These are phyloP conservation scores for Nannizziopsis arthrosporioides DNA, from an alignment of 2,329 filamentous ascomycete genomes.

Conservation along the genomic window DNA sequence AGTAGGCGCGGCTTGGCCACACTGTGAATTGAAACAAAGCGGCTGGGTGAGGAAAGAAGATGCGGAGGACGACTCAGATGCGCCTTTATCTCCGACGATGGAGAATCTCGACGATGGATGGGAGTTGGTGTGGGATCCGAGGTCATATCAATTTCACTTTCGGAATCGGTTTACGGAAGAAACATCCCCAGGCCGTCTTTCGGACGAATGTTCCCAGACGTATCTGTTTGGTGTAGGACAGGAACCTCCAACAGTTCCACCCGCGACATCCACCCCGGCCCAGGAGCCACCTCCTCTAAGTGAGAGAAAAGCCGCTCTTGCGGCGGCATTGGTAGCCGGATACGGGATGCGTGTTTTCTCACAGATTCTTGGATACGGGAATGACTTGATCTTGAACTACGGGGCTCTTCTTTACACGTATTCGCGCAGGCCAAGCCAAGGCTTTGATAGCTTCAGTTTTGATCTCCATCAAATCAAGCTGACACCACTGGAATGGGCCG, in stretches of 20 bases:
- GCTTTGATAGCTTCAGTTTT: neutral
- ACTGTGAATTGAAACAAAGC: neutral
- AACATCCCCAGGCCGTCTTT: constrained; percentile 4
- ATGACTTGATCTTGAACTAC: constrained; percentile 10
- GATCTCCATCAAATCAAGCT: constrained; percentile 1
- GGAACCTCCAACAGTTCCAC: constrained; percentile 1
- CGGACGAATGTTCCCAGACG: neutral
- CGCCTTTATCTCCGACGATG: neutral
- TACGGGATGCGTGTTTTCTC: constrained; percentile 12
- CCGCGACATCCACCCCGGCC: neutral
- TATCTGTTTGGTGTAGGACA: neutral
- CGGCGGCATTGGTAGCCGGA: constrained; percentile 12
- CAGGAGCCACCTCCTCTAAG: neutral
- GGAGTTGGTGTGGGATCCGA: constrained; percentile 12
- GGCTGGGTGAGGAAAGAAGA: neutral
- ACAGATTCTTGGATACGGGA: constrained; percentile 12
- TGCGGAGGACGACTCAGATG: neutral
- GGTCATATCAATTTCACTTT: constrained; percentile 10
- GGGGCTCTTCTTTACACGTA: constrained; percentile 3
- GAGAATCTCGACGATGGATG: constrained; percentile 7
- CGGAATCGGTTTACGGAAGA: constrained; percentile 10
- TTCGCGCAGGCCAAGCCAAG: neutral
- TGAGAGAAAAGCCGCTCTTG: constrained; percentile 11
- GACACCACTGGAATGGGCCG: constrained; percentile 15
- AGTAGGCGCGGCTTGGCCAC: constrained; percentile 1